phyloP scores from a whole-genome alignment of 495 filamentous ascomycete species.

The Stereocaulon alpinum region DNA sequence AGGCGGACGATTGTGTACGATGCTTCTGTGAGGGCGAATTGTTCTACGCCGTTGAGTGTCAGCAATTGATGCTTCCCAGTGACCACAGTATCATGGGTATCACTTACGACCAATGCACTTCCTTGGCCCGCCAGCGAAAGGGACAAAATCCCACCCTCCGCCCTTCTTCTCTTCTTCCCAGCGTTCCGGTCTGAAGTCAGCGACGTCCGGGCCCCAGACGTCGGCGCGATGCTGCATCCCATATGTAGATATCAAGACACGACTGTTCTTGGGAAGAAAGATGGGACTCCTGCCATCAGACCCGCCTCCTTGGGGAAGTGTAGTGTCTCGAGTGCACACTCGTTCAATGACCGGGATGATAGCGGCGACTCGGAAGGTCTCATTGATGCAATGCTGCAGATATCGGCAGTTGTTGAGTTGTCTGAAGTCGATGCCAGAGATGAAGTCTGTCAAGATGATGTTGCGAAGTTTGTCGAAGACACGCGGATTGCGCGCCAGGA shows the following conservation, averaged over 20 bases:
- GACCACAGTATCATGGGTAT: background rate
- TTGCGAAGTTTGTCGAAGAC: background rate
- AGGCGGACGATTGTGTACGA: conserved; percentile 39
- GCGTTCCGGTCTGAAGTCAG: conserved; percentile 45
- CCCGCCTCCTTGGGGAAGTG: conserved; percentile 54
- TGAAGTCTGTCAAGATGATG: conserved; percentile 27
- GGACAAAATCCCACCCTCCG: conserved; percentile 38
- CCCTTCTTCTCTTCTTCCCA: conserved; percentile 37
- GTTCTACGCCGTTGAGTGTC: conserved; percentile 23
- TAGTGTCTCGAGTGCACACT: conserved; percentile 34
- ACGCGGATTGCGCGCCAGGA: background rate
- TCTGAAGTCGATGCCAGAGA: background rate
- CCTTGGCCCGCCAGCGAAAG: conserved; percentile 48
- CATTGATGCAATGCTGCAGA: background rate
- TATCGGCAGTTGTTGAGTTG: background rate
- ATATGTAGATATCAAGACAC: conserved; percentile 35
- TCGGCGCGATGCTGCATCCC: conserved; percentile 44
- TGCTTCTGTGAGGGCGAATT: conserved; percentile 41
- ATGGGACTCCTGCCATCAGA: conserved; percentile 42
- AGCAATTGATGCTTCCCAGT: background rate
- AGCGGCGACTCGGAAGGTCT: conserved; percentile 18
- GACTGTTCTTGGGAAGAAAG: conserved; percentile 34
- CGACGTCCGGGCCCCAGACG: conserved; percentile 42
- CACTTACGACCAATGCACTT: conserved; percentile 33
- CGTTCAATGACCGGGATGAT: conserved; percentile 52